Percentiles rank a stretch among this genome's conserved stretches.
Evolutionary conservation across 257 asterid species (phyloP).

Genomic region (Petunia secreta): DNA sequence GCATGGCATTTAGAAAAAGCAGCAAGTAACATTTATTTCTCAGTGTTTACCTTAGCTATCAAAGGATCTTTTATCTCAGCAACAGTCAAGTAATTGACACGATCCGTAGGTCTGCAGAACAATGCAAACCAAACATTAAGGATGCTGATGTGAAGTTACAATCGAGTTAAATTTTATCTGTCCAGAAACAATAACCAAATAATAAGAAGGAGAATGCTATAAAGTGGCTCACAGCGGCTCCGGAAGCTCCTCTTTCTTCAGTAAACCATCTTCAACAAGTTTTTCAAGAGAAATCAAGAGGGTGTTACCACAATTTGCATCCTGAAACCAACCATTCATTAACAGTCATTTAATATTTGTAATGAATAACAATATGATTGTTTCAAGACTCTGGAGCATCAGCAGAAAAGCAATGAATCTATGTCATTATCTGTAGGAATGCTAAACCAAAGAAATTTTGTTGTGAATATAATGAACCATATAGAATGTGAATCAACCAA

Average conservation of each 20-base stretch:
- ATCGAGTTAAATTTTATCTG: slow-evolving; percentile 13
- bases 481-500: neutral
- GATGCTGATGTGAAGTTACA: slow-evolving; percentile 22
- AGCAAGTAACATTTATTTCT: slow-evolving; percentile 14
- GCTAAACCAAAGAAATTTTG: neutral
- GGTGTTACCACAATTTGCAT: slow-evolving; percentile 97
- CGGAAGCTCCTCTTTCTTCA: slow-evolving; percentile 81
- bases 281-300: slow-evolving; percentile 92
- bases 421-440: neutral
- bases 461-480: neutral
- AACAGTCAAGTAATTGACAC: slow-evolving; percentile 65
- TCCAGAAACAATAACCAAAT: slow-evolving; percentile 1
- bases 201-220: neutral
- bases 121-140: slow-evolving; percentile 24
- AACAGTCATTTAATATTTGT: slow-evolving; percentile 10
- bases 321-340: slow-evolving; percentile 51
- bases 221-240: slow-evolving; percentile 66
- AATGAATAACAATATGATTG: neutral
- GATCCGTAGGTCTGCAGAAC: slow-evolving; percentile 65
- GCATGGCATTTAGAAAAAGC: neutral
- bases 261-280: slow-evolving; percentile 86
- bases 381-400: neutral
- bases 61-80: slow-evolving; percentile 85
- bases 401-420: neutral
- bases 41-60: slow-evolving; percentile 63